Conservation (phyloP, 805 yeast genomes). For the Saccharomyces kudriavzevii region DNA sequence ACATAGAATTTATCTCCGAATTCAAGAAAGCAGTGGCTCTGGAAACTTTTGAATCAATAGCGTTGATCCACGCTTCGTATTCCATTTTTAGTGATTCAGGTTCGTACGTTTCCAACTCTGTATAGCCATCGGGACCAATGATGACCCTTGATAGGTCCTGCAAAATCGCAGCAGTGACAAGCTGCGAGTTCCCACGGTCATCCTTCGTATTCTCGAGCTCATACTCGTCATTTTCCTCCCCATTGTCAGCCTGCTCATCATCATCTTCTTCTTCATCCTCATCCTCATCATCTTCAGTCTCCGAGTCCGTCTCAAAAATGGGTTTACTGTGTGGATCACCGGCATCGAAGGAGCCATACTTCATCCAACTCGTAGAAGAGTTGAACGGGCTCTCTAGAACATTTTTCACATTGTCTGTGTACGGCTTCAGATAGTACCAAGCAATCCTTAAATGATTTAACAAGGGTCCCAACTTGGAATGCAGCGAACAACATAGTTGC, state of each 20-base stretch:
- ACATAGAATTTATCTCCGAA: background rate
- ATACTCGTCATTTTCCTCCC: background rate
- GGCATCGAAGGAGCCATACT: slow-evolving; percentile 11
- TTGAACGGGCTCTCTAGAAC: background rate
- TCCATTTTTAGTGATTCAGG: background rate
- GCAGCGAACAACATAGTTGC: slow-evolving; percentile 1
- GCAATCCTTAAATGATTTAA: slow-evolving; percentile 8
- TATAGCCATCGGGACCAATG: background rate
- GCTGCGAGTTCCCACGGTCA: background rate
- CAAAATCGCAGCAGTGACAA: background rate
- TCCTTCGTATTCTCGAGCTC: background rate
- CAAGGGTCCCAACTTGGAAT: slow-evolving; percentile 8
- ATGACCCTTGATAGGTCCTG: background rate
- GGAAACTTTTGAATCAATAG: slow-evolving; percentile 2
- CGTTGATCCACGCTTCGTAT: slow-evolving; percentile 3
- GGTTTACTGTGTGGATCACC: background rate
- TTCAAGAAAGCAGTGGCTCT: background rate
- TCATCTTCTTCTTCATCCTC: background rate
- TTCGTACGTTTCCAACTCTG: background rate
- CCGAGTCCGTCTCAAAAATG: background rate
- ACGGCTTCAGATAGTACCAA: slow-evolving; percentile 7
- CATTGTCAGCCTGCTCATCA: background rate
- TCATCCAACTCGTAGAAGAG: background rate
- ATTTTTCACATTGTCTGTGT: slow-evolving; percentile 4
- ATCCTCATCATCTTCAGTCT: background rate